Percentiles rank a stretch among this genome's conserved stretches.
Evolutionary conservation across 768 basidiomycete genomes (phyloP).

Genomic region (Dacryopinax primogenitus): DNA sequence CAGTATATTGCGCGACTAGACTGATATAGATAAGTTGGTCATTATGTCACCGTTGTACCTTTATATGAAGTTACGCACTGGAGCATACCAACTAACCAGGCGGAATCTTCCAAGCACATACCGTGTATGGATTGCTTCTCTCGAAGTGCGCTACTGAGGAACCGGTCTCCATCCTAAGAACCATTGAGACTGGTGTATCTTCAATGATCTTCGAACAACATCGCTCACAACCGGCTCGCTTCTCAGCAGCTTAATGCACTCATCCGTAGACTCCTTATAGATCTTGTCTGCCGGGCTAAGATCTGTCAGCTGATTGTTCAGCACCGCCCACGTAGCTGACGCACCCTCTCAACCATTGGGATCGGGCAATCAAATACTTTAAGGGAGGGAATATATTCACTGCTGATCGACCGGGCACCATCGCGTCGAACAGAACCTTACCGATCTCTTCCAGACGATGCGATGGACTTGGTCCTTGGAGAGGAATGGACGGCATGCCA

Average conservation of each 20-base stretch:
- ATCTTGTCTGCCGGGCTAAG: constrained; percentile 1
- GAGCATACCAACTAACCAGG: neutral
- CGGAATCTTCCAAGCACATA: neutral
- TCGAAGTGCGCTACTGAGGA: neutral
- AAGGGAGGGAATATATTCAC: neutral
- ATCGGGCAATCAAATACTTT: neutral
- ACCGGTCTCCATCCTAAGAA: neutral
- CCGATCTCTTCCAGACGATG: neutral
- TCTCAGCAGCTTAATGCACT: neutral
- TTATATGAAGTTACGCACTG: neutral
- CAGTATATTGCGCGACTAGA: neutral
- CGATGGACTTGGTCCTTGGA: neutral
- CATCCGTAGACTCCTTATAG: neutral
- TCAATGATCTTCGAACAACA: no score
- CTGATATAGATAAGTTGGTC: neutral
- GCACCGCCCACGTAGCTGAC: neutral
- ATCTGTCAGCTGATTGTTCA: neutral
- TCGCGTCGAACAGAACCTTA: neutral
- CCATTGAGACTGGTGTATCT: no score
- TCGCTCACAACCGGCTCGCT: neutral
- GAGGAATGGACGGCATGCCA: neutral
- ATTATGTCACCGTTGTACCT: neutral
- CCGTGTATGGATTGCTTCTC: neutral
- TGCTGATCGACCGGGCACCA: neutral
- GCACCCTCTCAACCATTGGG: neutral